Evolutionary conservation across 2,329 filamentous ascomycete genomes (phyloP).

Genomic region (Aspergillus brasiliensis): DNA sequence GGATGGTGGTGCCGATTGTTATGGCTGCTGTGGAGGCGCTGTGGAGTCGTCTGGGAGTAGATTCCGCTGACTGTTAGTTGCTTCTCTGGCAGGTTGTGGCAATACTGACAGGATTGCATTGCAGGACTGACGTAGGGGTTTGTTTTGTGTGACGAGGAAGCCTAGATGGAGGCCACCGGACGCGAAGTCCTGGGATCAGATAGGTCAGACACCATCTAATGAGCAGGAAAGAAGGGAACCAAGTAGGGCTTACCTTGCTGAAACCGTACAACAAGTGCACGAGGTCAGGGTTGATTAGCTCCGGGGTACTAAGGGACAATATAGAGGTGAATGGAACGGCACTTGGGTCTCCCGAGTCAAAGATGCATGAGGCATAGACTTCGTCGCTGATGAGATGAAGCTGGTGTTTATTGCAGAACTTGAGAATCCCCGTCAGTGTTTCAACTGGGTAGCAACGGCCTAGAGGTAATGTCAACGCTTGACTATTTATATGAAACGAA

Average conservation of each 20-base stretch:
- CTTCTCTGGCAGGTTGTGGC: neutral
- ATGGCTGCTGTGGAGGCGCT: constrained; percentile 28
- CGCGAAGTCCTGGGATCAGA: constrained; percentile 30
- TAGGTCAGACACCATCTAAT: constrained; percentile 25
- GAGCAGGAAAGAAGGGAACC: constrained; percentile 31
- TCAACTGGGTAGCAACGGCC: constrained; percentile 48
- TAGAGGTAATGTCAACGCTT: constrained; percentile 21
- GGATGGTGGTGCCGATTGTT: constrained; percentile 33
- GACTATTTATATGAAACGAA: neutral
- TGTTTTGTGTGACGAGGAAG: constrained; percentile 30
- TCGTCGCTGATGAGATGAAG: constrained; percentile 61
- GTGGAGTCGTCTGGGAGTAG: constrained; percentile 27
- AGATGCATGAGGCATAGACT: constrained; percentile 58
- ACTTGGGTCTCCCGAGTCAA: constrained; percentile 38
- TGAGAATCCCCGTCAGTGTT: constrained; percentile 49
- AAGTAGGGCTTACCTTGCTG: constrained; percentile 32
- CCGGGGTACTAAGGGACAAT: constrained; percentile 45
- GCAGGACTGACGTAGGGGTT: constrained; percentile 28
- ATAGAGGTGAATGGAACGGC: constrained; percentile 49
- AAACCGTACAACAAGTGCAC: constrained; percentile 55
- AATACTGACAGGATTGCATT: constrained; percentile 28
- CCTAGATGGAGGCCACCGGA: constrained; percentile 33
- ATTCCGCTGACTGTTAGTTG: neutral
- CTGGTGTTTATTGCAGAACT: constrained; percentile 50
- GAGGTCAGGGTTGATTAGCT: constrained; percentile 50